Evolutionary conservation across 495 filamentous ascomycete genomes (phyloP), one percentile per base, ranked within the genome.

Genomic region (Bathelium albidoporum): DNA sequence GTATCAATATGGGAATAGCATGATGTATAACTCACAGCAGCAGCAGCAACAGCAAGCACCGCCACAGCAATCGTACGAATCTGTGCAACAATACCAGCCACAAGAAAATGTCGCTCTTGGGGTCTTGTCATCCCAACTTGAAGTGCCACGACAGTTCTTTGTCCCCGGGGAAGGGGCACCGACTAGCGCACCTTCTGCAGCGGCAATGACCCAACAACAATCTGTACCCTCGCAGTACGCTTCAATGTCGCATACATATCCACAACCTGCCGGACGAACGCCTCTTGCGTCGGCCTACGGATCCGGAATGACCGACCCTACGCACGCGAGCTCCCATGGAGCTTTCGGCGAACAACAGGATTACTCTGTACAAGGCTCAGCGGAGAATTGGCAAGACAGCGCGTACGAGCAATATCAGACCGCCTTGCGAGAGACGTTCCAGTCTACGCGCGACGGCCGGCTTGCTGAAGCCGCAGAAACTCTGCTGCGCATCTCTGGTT

Each of bases 101-200:
- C 88, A 90, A 79, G 89, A 88, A 68, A 83, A 86, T 79, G 86
- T 90, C 84, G 84, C 84, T 49, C 81, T 96, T 70, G 89, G 94
- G 68, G 85, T 90, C 71, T 80, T 94, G 72, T 79, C 86, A 63
- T 82, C 83, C 65, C 85, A 85, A 67, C 87, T 88, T 75, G 78
- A 78, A 45, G 79, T 86, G 70, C 77, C 85, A 80, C 89, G 88
- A 79, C 87, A 87, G 74, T 97, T 95, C 78, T 96, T 93, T 70
- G 68, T 76, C 72, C 77, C 83, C 63, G 81, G 81, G 71, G 89
- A 91, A 70, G 59, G 59, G 32, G 62, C 62, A 11, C 80, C 86
- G 72, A 80, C 86, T 67, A 86, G 81, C 68, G 76, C 85, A 31
- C 81, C 86, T 61, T 77, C 83, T 59, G 75, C 83, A 58, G 78